Evolutionary conservation across 2,329 filamentous ascomycete genomes (phyloP).

Genomic region (Diaporthe sp.): DNA sequence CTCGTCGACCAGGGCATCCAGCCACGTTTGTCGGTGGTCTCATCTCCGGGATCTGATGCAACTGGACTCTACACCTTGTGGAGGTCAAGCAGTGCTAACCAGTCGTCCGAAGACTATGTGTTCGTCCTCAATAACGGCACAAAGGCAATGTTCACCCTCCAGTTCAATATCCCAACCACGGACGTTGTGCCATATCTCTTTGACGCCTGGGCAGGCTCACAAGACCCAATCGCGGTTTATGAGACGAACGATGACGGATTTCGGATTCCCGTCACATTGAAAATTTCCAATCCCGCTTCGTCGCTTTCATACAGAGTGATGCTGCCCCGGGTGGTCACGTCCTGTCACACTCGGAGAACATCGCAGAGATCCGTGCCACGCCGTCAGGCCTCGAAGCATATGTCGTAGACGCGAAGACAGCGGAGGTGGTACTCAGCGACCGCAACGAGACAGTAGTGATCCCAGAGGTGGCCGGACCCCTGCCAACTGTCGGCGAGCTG

Average conservation of each 20-base stretch:
- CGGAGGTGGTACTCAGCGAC: neutral
- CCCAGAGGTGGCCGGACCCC: neutral
- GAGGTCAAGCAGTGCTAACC: neutral
- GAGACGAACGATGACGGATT: neutral
- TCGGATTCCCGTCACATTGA: neutral
- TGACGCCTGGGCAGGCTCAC: neutral
- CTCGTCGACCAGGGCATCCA: neutral
- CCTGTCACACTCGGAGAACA: neutral
- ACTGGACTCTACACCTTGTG: neutral
- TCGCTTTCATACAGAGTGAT: neutral
- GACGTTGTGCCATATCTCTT: too few species aligned
- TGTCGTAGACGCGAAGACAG: neutral
- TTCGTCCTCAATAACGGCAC: too few species aligned
- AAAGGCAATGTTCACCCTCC: too few species aligned
- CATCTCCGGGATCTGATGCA: neutral
- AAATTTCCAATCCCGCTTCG: neutral
- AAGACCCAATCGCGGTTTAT: neutral
- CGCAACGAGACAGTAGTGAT: neutral
- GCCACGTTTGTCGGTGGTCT: neutral
- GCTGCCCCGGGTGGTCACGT: neutral
- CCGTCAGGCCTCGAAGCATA: neutral
- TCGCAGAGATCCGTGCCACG: neutral
- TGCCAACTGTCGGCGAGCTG: neutral
- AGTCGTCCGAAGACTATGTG: too few species aligned
- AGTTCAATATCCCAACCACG: too few species aligned